phyloP scores from a whole-genome alignment of 768 basidiomycete genomes.

The Boletellus ananas region DNA sequence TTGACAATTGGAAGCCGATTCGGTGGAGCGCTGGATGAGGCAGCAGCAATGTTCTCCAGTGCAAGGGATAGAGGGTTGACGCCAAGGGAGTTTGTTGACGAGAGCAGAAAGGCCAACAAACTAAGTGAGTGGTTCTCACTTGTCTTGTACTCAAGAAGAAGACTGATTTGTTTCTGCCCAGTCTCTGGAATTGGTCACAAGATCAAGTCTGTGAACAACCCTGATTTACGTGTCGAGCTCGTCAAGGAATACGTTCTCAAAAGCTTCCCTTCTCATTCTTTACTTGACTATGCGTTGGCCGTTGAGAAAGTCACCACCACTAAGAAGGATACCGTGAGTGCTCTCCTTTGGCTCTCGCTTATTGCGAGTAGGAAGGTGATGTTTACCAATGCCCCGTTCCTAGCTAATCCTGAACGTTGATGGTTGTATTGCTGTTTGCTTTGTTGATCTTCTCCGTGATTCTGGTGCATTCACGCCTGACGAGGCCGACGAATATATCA shows the following conservation, averaged over 20 bases:
- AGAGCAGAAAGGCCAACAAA: constrained; percentile 89
- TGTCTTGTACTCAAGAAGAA: constrained; percentile 4
- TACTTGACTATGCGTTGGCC: constrained; percentile 92
- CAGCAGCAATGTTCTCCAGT: constrained; percentile 91
- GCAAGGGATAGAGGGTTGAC: constrained; percentile 90
- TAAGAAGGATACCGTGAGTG: constrained; percentile 87
- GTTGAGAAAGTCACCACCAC: constrained; percentile 97
- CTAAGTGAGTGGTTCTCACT: constrained; percentile 57
- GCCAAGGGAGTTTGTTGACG: constrained; percentile 97
- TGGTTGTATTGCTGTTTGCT: constrained; percentile 93
- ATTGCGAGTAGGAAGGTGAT: not conserved
- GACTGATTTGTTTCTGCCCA: constrained; percentile 24
- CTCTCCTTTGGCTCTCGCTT: not conserved
- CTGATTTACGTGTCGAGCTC: constrained; percentile 87
- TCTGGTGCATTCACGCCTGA: constrained; percentile 93
- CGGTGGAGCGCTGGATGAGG: constrained; percentile 98
- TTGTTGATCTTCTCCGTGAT: constrained; percentile 91
- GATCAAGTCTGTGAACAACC: constrained; percentile 98
- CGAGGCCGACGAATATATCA: constrained; percentile 97
- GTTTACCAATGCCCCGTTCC: not conserved
- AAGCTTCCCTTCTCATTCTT: constrained; percentile 91
- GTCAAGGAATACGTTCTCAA: constrained; percentile 95
- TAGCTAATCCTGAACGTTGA: constrained; percentile 95
- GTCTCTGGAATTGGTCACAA: constrained; percentile 99
- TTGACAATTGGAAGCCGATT: constrained; percentile 98